Evolutionary conservation across 2,329 filamentous ascomycete species (phyloP).

Genomic region (Ophiosphaerella narmari): DNA sequence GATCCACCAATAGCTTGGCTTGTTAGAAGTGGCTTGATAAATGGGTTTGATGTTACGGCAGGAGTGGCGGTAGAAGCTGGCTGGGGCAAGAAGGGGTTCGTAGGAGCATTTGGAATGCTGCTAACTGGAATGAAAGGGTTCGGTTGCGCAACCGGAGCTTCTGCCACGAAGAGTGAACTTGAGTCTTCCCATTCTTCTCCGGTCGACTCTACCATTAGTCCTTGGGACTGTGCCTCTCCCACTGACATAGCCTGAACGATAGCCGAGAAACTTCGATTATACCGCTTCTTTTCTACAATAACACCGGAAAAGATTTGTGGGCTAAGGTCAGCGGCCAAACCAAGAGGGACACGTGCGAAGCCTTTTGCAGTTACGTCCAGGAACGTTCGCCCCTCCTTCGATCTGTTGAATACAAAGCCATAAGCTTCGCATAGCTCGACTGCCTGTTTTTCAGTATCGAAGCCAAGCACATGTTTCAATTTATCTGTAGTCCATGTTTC

Average conservation of each 20-base stretch:
- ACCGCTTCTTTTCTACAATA: constrained; percentile 64
- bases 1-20: not conserved
- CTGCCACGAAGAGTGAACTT: constrained; percentile 51
- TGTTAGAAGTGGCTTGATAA: constrained; percentile 11
- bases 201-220: constrained; percentile 53
- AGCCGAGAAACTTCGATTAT: constrained; percentile 59
- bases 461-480: constrained; percentile 57
- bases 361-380: constrained; percentile 58
- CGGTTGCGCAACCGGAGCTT: constrained; percentile 19
- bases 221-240: constrained; percentile 54
- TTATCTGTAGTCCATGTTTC: constrained; percentile 62
- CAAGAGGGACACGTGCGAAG: constrained; percentile 24
- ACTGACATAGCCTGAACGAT: constrained; percentile 62
- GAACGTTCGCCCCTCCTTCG: constrained; percentile 53
- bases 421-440: constrained; percentile 59
- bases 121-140: constrained; percentile 15
- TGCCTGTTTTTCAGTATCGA: constrained; percentile 61
- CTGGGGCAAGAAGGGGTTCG: constrained; percentile 1
- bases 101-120: constrained; percentile 5
- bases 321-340: constrained; percentile 34
- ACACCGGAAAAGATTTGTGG: constrained; percentile 59
- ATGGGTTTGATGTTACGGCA: constrained; percentile 25
- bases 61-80: not conserved
- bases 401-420: constrained; percentile 56
- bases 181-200: constrained; percentile 25